Percentiles rank a stretch among this genome's conserved stretches.
Conservation (phyloP, 345 rosid genomes). For the Arabis alpina region DNA sequence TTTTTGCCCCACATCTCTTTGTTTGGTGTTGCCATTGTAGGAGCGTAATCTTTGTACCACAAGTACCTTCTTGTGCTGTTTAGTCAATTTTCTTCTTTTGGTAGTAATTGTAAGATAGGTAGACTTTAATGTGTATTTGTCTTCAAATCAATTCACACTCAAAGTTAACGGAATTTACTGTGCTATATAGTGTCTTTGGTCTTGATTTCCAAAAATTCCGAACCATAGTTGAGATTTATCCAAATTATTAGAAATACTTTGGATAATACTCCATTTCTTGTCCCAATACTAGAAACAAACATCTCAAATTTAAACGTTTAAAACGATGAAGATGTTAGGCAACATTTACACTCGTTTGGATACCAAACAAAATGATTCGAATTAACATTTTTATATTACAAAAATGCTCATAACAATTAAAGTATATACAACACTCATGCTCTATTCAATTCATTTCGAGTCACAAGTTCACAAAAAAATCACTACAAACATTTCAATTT, state of each 20-base stretch:
- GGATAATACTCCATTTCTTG: no score
- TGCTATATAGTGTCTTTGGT: no score
- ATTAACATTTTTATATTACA: slow-evolving; percentile 7
- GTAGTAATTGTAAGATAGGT: slow-evolving; percentile 2
- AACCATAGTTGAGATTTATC: no score
- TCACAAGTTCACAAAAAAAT: slow-evolving; percentile 32
- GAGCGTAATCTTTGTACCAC: slow-evolving; percentile 8
- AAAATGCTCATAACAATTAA: background rate
- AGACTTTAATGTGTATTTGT: background rate
- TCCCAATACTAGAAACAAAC: no score
- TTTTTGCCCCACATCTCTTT: background rate
- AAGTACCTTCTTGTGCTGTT: slow-evolving; percentile 5
- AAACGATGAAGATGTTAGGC: no score
- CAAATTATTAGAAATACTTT: no score
- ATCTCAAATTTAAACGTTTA: no score
- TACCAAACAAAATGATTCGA: no score
- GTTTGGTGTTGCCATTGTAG: slow-evolving; percentile 8
- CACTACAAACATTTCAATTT: slow-evolving; percentile 8
- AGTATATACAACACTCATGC: slow-evolving; percentile 1
- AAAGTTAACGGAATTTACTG: no score
- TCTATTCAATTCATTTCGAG: background rate
- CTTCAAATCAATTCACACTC: background rate
- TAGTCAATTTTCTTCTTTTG: background rate
- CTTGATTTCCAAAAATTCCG: no score
- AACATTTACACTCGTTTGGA: no score